Base-by-base conservation (phyloP, 352 stramenopile genomes). In the Phytophthora sp. region DNA sequence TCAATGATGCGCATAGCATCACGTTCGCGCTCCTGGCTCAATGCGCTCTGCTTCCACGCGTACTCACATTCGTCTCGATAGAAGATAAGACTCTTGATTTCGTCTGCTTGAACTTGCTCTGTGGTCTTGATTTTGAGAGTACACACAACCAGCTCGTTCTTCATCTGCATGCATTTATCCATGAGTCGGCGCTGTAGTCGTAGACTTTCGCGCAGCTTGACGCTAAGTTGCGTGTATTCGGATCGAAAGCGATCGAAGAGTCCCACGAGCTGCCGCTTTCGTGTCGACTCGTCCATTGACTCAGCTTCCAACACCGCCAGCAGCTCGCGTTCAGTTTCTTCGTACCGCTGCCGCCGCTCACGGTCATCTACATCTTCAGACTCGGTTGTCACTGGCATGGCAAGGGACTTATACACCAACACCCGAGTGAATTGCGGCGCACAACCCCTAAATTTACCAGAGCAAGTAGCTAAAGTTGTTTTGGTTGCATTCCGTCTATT, bases 61-160 rank as follows among this genome's bases (percentile, higher is more conserved):
- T 84, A 62, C 39, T 91, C 77, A 44, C 82, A 91, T 51, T 91
- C 82, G n/a, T 91, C 79, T 7, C 82, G 74, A 35, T 91, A 91
- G 69, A 85, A 91, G 4, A 77, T 38, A 13, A 91, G 63, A 54
- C 82, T 88, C 43, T 87, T 87, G 71, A 87, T 78, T 53, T 91
- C 79, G 41, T 91, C 76, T 11, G 83, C 74, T 11, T 91, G 77
- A n/a, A 87, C 49, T 61, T 87, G 73, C 58, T 91, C 72, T 9
- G 70, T 69, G 18, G 77, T 82, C 43, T 82, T 79, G 46, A 91
- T 75, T 49, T 77, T 73, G 52, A 89, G 60, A 15, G 76, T 77
- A 26, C 69, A 77, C 46, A 77, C 61, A 50, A 91, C 74, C 1
- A 91, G 79, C 58, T 87, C 75, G 39, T 85, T 84, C 58, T 91